These are phyloP conservation scores for Tremella fuciformis DNA, from an alignment of 768 basidiomycete genomes.

Conservation along the genomic window DNA sequence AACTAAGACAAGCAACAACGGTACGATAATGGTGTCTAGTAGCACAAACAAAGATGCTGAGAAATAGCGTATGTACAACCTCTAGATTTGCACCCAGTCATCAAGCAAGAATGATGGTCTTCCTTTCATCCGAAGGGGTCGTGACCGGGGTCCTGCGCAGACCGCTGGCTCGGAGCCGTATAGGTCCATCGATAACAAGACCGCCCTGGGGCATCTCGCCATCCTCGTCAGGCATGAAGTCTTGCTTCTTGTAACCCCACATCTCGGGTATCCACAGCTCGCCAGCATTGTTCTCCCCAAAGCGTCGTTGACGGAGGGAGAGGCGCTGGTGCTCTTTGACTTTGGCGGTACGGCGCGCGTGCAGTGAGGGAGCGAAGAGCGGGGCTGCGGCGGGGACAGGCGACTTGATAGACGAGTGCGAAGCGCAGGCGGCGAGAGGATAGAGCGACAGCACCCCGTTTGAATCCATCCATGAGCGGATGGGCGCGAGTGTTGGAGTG, in stretches of 20 bases:
- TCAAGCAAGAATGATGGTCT: too few relatives aligned
- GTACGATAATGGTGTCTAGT: too few relatives aligned
- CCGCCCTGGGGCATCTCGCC: conserved; percentile 20
- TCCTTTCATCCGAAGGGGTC: too few relatives aligned
- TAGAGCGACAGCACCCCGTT: conserved; percentile 46
- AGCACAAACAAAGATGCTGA: too few relatives aligned
- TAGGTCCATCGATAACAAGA: conserved; percentile 31
- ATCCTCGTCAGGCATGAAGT: conserved; percentile 28
- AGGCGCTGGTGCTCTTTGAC: conserved; percentile 13
- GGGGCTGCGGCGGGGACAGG: conserved; percentile 30
- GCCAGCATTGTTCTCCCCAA: conserved; percentile 12
- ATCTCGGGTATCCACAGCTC: conserved; percentile 29
- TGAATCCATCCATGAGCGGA: conserved; percentile 43
- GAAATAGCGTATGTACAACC: too few relatives aligned
- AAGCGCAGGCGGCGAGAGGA: conserved; percentile 38
- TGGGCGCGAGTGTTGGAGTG: conserved; percentile 29
- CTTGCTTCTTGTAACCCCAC: conserved; percentile 28
- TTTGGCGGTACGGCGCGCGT: conserved; percentile 19
- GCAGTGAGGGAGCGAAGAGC: conserved; percentile 31
- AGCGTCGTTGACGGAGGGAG: conserved; percentile 21
- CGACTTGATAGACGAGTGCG: conserved; percentile 12
- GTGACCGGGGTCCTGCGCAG: background rate
- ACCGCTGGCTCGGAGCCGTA: conserved; percentile 25
- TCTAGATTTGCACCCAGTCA: too few relatives aligned
- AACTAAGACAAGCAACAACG: too few relatives aligned